Conservation (phyloP, 179 eudicot genomes). For the Sideroxylon spinosum region DNA sequence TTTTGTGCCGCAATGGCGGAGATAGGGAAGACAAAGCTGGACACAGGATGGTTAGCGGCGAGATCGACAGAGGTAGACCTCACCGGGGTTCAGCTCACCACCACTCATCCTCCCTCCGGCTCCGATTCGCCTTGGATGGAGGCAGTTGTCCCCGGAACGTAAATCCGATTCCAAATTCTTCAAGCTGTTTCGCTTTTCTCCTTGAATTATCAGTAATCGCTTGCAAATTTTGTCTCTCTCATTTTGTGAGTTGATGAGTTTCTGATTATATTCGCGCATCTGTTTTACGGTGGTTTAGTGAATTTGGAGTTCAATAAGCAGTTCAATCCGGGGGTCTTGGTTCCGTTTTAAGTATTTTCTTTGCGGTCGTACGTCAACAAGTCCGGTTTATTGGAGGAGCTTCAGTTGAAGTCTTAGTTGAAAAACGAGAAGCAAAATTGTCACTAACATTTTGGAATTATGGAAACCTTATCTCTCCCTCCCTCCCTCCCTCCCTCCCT, state of each 20-base stretch:
- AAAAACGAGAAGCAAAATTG: neutral
- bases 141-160: slow-evolving; percentile 96
- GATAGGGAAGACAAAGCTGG: slow-evolving; percentile 56
- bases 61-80: slow-evolving; percentile 70
- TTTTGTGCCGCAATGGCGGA: slow-evolving; percentile 31
- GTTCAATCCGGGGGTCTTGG: neutral
- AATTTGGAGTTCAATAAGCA: neutral
- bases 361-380: too few species aligned
- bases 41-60: slow-evolving; percentile 83
- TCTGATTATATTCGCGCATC: neutral
- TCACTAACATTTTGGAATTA: neutral
- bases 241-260: neutral
- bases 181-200: neutral
- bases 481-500: too few species aligned
- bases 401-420: neutral
- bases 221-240: neutral
- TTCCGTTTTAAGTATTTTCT: neutral
- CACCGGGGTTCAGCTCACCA: slow-evolving; percentile 80
- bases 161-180: slow-evolving; percentile 1
- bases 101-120: slow-evolving; percentile 65
- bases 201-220: neutral
- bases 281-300: neutral
- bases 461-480: neutral
- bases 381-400: neutral
- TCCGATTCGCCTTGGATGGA: slow-evolving; percentile 63